These are phyloP conservation scores for Hemileia vastatrix DNA, from an alignment of 1,284 basidiomycete genomes.

Conservation along the genomic window DNA sequence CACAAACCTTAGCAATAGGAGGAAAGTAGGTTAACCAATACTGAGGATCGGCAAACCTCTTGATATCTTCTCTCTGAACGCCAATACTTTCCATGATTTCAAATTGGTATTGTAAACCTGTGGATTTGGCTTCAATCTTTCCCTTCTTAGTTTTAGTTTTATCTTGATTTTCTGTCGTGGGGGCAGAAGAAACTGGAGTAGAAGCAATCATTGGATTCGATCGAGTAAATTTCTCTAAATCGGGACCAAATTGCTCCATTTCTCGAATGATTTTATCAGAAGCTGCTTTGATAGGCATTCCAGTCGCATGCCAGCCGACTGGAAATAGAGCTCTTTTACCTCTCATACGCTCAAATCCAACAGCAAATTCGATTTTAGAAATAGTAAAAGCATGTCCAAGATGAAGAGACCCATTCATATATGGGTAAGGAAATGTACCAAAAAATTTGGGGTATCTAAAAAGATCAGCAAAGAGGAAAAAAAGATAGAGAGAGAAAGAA, in stretches of 20 bases:
- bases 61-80: slow-evolving; percentile 78
- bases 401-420: slow-evolving; percentile 98
- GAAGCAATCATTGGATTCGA: slow-evolving; percentile 45
- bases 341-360: slow-evolving; percentile 89
- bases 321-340: slow-evolving; percentile 93
- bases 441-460: slow-evolving; percentile 22
- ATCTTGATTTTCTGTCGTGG: slow-evolving; percentile 28
- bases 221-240: slow-evolving; percentile 60
- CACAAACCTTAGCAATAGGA: slow-evolving; percentile 71
- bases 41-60: slow-evolving; percentile 85
- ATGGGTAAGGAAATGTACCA: slow-evolving; percentile 46
- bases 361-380: slow-evolving; percentile 94
- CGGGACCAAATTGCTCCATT: slow-evolving; percentile 85
- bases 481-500: too few relatives aligned
- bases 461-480: too few relatives aligned
- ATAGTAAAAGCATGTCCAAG: slow-evolving; percentile 97
- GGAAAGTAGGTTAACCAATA: slow-evolving; percentile 95
- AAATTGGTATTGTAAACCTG: slow-evolving; percentile 93
- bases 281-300: slow-evolving; percentile 97
- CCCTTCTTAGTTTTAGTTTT: slow-evolving; percentile 81
- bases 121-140: slow-evolving; percentile 84
- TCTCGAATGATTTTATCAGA: slow-evolving; percentile 96
- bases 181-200: slow-evolving; percentile 26
- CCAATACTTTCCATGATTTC: slow-evolving; percentile 78
- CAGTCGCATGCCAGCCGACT: slow-evolving; percentile 90